Base-by-base conservation (phyloP, 139 green algal genomes). In the Chlorella vulgaris region DNA sequence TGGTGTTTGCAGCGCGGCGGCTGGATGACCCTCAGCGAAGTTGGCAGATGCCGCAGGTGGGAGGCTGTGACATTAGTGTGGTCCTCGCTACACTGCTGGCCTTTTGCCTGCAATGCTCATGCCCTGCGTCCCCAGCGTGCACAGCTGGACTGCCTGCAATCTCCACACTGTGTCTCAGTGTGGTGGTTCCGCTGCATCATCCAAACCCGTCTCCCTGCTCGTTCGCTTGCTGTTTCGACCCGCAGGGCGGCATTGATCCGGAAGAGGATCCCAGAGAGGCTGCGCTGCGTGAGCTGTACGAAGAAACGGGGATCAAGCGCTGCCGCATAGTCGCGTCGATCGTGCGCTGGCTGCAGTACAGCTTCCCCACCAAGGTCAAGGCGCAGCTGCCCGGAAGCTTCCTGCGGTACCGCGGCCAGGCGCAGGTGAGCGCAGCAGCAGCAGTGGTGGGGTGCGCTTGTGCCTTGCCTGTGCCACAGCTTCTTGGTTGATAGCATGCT, bases 31-130 rank as follows among this genome's bases (percentile, higher is more conserved):
- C 50, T 15, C n/a, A 75, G 26, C 63, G 70, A 26, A 89, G 84
- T 26, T 92, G 88, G 88, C 88, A 92, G 67, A 90, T 91, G 84
- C 88, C 88, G 13, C 88, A 92, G 77, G 73, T 79, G 78, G 82
- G 47, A 40, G 47, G 13, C 10, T 58, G 47, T n/a, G n/a, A n/a
- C n/a, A n/a, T n/a, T n/a, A n/a, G n/a, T n/a, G n/a, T n/a, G n/a
- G n/a, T n/a, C n/a, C n/a, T n/a, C n/a, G n/a, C n/a, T n/a, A 33
- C 4, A 6, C 19, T 26, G 67, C 22, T 38, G 60, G 24, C 13
- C 60, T 67, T 8, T 67, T 67, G n/a, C n/a, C n/a, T n/a, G n/a
- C n/a, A n/a, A n/a, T n/a, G n/a, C n/a, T n/a, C n/a, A n/a, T n/a
- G n/a, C n/a, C n/a, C n/a, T n/a, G n/a, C n/a, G n/a, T n/a, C n/a